Percentiles rank a stretch among this genome's conserved stretches.
Evolutionary conservation across 1,139 yeast species (phyloP).

Genomic region (Citeromyces hawaiiensis): DNA sequence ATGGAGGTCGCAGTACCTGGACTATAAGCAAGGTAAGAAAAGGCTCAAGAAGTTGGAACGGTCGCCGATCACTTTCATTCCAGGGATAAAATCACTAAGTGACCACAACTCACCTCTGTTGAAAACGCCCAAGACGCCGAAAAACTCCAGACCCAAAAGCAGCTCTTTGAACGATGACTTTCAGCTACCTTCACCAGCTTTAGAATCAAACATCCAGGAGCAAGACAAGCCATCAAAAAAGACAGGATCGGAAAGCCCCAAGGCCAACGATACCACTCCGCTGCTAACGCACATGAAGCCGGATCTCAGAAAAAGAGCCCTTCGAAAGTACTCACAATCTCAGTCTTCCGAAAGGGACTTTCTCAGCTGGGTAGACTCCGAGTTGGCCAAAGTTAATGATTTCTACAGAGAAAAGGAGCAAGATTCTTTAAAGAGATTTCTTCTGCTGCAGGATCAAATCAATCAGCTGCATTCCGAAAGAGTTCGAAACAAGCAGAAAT

Average conservation of each 20-base stretch:
- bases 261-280: neutral
- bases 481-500: constrained; percentile 8
- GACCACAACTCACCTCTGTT: neutral
- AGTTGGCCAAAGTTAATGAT: constrained; percentile 42
- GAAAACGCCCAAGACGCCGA: neutral
- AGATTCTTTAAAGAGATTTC: constrained; percentile 45
- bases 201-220: neutral
- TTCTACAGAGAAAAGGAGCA: constrained; percentile 51
- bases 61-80: neutral
- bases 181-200: constrained; percentile 1
- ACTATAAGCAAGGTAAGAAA: constrained; percentile 59
- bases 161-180: neutral
- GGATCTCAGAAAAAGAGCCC: neutral
- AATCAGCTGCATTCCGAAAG: constrained; percentile 48
- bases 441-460: constrained; percentile 55
- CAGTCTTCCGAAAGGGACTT: constrained; percentile 21
- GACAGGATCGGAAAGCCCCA: neutral
- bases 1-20: constrained; percentile 73
- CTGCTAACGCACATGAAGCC: neutral
- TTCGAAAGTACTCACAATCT: neutral
- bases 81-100: neutral
- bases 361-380: constrained; percentile 44
- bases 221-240: neutral
- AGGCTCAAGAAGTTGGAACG: constrained; percentile 31
- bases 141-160: neutral